These are phyloP conservation scores for Osmanthus fragrans DNA, from an alignment of 257 asterid species.

Conservation along the genomic window DNA sequence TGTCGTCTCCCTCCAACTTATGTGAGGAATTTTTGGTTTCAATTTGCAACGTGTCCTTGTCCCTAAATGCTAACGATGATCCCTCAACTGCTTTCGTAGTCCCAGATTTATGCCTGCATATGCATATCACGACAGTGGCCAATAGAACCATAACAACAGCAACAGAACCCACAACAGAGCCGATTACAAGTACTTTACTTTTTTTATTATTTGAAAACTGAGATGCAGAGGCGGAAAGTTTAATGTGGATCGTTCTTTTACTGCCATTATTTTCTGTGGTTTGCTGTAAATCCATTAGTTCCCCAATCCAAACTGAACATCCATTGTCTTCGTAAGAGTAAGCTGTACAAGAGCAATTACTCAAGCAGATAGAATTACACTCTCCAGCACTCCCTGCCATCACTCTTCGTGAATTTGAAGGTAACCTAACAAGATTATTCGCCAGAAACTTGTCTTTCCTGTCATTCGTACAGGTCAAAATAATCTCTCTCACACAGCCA, in stretches of 20 bases:
- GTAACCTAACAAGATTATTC: slow-evolving; percentile 24
- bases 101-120: neutral
- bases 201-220: neutral
- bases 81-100: neutral
- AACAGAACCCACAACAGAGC: neutral
- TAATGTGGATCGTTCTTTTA: slow-evolving; percentile 29
- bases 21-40: neutral
- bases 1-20: neutral
- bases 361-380: slow-evolving; percentile 43
- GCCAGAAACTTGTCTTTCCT: slow-evolving; percentile 33
- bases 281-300: slow-evolving; percentile 36
- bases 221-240: slow-evolving; percentile 39
- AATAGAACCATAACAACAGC: neutral
- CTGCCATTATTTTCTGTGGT: slow-evolving; percentile 36
- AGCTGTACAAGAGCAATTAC: slow-evolving; percentile 48
- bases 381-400: slow-evolving; percentile 25
- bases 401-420: slow-evolving; percentile 3
- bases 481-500: no score
- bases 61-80: neutral
- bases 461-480: no score
- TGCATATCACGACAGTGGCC: neutral
- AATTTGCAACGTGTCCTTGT: neutral
- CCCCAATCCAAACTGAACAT: slow-evolving; percentile 44
- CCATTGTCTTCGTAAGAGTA: slow-evolving; percentile 34
- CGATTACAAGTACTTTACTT: neutral